Evolutionary conservation across 2,329 filamentous ascomycete genomes (phyloP).

Genomic region (Parascedosporium putredinis): DNA sequence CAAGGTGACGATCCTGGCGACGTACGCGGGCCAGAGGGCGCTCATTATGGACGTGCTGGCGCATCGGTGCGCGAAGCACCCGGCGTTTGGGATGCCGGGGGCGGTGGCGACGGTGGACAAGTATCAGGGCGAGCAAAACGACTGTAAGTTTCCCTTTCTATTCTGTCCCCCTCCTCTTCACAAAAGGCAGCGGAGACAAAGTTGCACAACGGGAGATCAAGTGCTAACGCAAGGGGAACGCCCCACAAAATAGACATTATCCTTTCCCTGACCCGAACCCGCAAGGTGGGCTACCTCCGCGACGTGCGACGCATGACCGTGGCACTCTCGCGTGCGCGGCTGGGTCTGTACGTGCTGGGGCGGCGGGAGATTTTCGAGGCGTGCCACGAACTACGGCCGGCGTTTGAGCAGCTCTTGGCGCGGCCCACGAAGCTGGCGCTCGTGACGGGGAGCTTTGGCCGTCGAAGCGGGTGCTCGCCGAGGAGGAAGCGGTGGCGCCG

Average conservation of each 20-base stretch:
- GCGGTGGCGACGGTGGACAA: conserved; percentile 94
- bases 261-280: conserved; percentile 82
- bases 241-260: conserved; percentile 59
- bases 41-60: conserved; percentile 77
- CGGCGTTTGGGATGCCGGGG: conserved; percentile 79
- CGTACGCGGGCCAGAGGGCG: conserved; percentile 85
- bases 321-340: conserved; percentile 79
- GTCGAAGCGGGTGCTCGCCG: conserved; percentile 40
- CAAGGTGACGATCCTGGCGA: conserved; percentile 80
- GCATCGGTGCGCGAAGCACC: conserved; percentile 73
- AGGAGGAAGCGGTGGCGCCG: conserved; percentile 26
- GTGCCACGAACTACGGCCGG: conserved; percentile 77
- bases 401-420: conserved; percentile 68
- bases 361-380: conserved; percentile 80
- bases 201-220: no score
- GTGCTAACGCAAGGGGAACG: conserved; percentile 18
- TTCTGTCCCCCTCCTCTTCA: background rate
- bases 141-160: conserved; percentile 56
- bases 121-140: conserved; percentile 98
- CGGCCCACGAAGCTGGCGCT: conserved; percentile 74
- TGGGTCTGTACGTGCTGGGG: conserved; percentile 87
- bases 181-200: no score
- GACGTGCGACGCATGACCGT: conserved; percentile 91
- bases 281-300: conserved; percentile 80
- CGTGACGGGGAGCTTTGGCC: conserved; percentile 83